Conservation (phyloP, 164 flowering plant genomes). For the Vitis rupestris region DNA sequence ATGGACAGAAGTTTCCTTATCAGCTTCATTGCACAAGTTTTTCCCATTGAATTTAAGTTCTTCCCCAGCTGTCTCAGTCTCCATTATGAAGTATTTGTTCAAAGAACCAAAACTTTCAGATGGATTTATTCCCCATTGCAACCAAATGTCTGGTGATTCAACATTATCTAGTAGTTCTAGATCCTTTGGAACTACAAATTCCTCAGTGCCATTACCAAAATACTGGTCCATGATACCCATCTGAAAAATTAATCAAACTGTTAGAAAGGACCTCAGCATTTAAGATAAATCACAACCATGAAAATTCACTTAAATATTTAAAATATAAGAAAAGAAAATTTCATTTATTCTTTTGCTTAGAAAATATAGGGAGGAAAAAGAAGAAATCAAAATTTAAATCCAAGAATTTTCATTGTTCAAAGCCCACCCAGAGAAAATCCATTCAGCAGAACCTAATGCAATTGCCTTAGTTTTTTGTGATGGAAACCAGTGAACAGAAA, state of each 20-base stretch:
- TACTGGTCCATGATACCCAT: constrained; percentile 21
- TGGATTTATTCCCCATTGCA: constrained; percentile 17
- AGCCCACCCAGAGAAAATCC: too few species aligned
- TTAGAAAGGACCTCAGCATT: not conserved
- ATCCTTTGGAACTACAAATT: constrained; percentile 23
- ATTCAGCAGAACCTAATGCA: too few species aligned
- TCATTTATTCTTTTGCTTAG: too few species aligned
- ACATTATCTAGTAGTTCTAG: constrained; percentile 18
- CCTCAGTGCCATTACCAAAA: constrained; percentile 13
- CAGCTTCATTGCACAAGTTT: constrained; percentile 12
- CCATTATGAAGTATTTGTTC: constrained; percentile 3
- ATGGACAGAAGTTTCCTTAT: constrained; percentile 9
- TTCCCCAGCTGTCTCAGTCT: constrained; percentile 5
- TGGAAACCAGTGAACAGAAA: too few species aligned
- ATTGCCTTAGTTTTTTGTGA: too few species aligned
- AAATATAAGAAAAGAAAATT: too few species aligned
- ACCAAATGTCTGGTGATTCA: constrained; percentile 27
- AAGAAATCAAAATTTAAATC: too few species aligned
- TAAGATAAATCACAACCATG: not conserved
- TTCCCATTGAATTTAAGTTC: constrained; percentile 16
- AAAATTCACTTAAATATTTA: not conserved
- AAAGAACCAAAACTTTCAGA: constrained; percentile 2
- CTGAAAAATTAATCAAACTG: not conserved
- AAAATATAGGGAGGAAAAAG: too few species aligned
- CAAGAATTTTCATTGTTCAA: too few species aligned